Evolutionary conservation across 192 early-diverging fungal species (phyloP).

Genomic region (Rhizophagus sp.): DNA sequence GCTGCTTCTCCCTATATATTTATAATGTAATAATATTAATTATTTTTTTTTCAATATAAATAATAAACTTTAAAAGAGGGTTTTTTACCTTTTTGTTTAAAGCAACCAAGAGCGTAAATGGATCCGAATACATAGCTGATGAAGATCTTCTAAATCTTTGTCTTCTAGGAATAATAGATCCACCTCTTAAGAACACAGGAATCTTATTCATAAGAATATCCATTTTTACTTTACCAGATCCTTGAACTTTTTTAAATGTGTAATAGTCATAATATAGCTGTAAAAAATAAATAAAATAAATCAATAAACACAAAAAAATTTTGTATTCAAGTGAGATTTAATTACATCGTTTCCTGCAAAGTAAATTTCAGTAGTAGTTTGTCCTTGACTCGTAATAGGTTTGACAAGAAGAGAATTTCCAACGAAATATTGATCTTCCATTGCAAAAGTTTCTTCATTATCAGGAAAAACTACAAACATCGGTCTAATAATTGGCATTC

Average conservation of each 20-base stretch:
- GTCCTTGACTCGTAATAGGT: conserved; percentile 63
- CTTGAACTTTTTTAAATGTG: conserved; percentile 37
- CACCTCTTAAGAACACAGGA: conserved; percentile 87
- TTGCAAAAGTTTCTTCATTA: conserved; percentile 73
- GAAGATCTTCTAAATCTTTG: conserved; percentile 86
- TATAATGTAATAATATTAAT: no score
- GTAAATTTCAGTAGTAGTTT: conserved; percentile 62
- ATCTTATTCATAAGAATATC: conserved; percentile 73
- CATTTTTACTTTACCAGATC: conserved; percentile 45
- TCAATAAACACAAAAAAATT: neutral
- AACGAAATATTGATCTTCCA: conserved; percentile 90
- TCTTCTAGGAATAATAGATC: conserved; percentile 82
- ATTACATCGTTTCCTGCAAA: conserved; percentile 67
- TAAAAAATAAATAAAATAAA: conserved; percentile 20
- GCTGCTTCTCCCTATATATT: conserved; percentile 56
- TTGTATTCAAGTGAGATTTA: conserved; percentile 40
- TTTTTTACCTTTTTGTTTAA: conserved; percentile 58
- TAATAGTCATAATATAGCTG: conserved; percentile 75
- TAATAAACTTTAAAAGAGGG: no score
- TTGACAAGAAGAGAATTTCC: conserved; percentile 78
- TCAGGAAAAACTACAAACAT: conserved; percentile 89
- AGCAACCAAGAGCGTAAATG: conserved; percentile 88
- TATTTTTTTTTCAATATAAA: no score
- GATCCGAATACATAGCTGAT: conserved; percentile 78
- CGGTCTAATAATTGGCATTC: conserved; percentile 84